Base-by-base conservation (phyloP, 1,139 yeast species). In the Pichia sp. region DNA sequence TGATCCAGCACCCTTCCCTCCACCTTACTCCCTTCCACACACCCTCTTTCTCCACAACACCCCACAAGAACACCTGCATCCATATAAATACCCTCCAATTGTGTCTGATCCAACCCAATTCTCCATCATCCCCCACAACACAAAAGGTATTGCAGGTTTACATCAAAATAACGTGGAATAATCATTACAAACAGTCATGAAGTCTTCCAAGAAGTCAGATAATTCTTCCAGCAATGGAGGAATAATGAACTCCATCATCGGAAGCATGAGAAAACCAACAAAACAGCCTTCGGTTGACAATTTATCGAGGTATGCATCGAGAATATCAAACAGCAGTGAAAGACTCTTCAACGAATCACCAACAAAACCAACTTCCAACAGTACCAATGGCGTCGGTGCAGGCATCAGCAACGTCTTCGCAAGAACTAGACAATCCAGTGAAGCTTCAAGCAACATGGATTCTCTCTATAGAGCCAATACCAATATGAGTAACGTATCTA, bases 381-480 rank as follows among this genome's bases (percentile, higher is more conserved):
- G 15, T 30, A 27, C 4, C 17, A 40, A 20, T 28, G 8, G 8
- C 14, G 15, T 17, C 10, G 12, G 24, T 34, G n/a, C 3, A 6
- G 14, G 15, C 8, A 14, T 15, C 14, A 20, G 32, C 15, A 44
- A 45, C 0, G 44, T 46, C 32, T 49, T 49, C 21, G 40, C 47
- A 10, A 43, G 42, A 14, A 40, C 49, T 2, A 40, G 45, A 32
- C 31, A 40, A 15, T 35, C 48, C n/a, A 45, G 41, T 42, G 51
- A 47, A 27, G 21, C 40, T n/a, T 28, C 31, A 28, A 19, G 33
- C n/a, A 30, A 20, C 14, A 30, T 35, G 30, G 50, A 49, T n/a
- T 24, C 40, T 3, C 4, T 61, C 9, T 57, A 65, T n/a, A 48
- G 62, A 35, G 48, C 58, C 38, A 50, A 57, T 17, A 61, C 66